These are phyloP conservation scores for Ascochyta lentis DNA, from an alignment of 2,329 filamentous ascomycete species.

Conservation along the genomic window DNA sequence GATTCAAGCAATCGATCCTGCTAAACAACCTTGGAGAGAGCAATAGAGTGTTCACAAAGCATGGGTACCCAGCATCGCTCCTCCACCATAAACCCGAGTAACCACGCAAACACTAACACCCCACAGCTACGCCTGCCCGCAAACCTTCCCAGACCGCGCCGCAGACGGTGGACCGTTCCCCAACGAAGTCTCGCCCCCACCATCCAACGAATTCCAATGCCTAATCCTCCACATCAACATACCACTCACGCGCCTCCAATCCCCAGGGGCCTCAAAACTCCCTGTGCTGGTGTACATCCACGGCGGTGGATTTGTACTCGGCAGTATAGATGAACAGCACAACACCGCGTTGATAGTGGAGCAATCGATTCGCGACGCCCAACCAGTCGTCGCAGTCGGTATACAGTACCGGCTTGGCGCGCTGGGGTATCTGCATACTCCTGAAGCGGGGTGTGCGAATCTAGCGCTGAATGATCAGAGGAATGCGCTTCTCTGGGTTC, in stretches of 20 bases:
- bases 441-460: constrained; percentile 42
- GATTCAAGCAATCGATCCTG: constrained; percentile 32
- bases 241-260: constrained; percentile 21
- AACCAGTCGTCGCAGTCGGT: constrained; percentile 24
- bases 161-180: constrained; percentile 24
- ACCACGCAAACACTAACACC: too few relatives aligned
- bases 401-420: constrained; percentile 40
- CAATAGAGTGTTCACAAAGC: constrained; percentile 24
- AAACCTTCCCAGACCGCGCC: constrained; percentile 14
- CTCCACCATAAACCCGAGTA: neutral
- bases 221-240: constrained; percentile 35
- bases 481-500: constrained; percentile 47
- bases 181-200: constrained; percentile 3
- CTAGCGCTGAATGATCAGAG: constrained; percentile 39
- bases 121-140: constrained; percentile 22
- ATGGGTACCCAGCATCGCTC: constrained; percentile 18
- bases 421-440: constrained; percentile 49
- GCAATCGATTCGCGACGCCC: constrained; percentile 28
- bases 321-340: constrained; percentile 34
- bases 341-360: constrained; percentile 31
- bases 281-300: constrained; percentile 62
- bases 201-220: constrained; percentile 23
- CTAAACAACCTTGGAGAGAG: constrained; percentile 4
- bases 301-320: constrained; percentile 58
- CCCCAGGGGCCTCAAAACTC: constrained; percentile 28